Evolutionary conservation across 169 alveolate genomes (phyloP).

Genomic region (Hepatocystis sp.): DNA sequence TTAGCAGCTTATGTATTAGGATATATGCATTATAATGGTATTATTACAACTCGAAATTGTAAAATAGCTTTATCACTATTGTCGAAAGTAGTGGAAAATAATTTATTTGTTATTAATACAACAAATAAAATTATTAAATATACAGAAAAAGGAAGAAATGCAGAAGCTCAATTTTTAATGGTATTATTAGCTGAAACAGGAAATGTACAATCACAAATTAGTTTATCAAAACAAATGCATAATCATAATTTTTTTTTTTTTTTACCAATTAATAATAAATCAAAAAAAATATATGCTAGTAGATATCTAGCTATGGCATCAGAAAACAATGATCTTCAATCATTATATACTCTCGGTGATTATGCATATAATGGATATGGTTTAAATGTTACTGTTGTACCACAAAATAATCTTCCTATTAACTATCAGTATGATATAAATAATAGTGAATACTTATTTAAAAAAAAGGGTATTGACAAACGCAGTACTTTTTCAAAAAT

Average conservation of each 20-base stretch:
- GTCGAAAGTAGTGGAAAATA: constrained; percentile 62
- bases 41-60: constrained; percentile 37
- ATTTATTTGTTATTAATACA: constrained; percentile 31
- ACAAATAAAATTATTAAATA: constrained; percentile 54
- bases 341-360: constrained; percentile 49
- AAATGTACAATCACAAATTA: constrained; percentile 33
- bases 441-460: background rate
- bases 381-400: constrained; percentile 13
- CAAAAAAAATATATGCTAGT: constrained; percentile 61
- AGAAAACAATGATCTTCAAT: constrained; percentile 37
- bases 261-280: constrained; percentile 36
- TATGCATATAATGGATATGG: constrained; percentile 65
- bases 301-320: constrained; percentile 72
- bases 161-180: constrained; percentile 58
- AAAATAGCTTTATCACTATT: constrained; percentile 49
- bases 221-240: constrained; percentile 19
- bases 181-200: constrained; percentile 72
- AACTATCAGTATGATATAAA: constrained; percentile 19
- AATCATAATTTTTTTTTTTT: constrained; percentile 21
- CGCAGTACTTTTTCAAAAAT: too few species aligned
- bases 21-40: constrained; percentile 65
- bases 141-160: constrained; percentile 66
- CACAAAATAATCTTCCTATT: constrained; percentile 14
- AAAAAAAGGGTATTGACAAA: too few species aligned
- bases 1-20: constrained; percentile 59